Base-by-base conservation (phyloP, 192 early-diverging fungal genomes). In the Podila verticillata region DNA sequence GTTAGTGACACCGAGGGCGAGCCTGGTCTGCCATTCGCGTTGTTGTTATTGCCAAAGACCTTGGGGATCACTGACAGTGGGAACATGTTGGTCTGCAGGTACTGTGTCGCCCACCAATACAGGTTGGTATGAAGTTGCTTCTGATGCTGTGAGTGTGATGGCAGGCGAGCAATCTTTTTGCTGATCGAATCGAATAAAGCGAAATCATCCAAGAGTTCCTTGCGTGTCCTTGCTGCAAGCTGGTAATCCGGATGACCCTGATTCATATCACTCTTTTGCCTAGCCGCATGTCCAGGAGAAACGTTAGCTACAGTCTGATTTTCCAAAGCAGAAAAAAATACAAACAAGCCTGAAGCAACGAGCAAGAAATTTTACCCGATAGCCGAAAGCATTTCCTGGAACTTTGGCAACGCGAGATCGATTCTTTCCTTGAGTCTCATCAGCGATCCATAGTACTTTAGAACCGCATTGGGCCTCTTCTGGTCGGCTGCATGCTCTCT, bases 31-130 rank as follows among this genome's bases (percentile, higher is more conserved):
- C 64, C 66, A 35, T 72, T 79, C 65, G 13, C 20, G 31, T 39
- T 34, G 7, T 31, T 58, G 35, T 67, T 61, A 62, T 31, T 10
- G 10, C 49, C 87, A 58, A 92, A 73, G 0, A 90, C 84, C 36
- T 84, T 81, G 20, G 93, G 93, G 29, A 95, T 74, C 70, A 93
- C 88, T 10, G 89, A 89, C 24, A 95, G 83, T 13, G 93, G 90
- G 35, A 93, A 89, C 93, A 95, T 95, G 32, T 91, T 91, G 31
- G 87, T 87, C 73, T 95, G 93, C 48, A 95, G 73, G 48, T 93
- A 95, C 68, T 91, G 87, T 26, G 85, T 91, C 5, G 91, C 89
- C 4, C 87, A 85, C 17, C 85, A 81, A 17, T 91, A 85, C 24
- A 95, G 86, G 19, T 91, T 91, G n/a, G 65, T 57, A 44, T 93